A percentile compares a stretch with the other conserved stretches of the same genome.
Conservation (phyloP, 306 rosid genomes). For the Glycyrrhiza uralensis region DNA sequence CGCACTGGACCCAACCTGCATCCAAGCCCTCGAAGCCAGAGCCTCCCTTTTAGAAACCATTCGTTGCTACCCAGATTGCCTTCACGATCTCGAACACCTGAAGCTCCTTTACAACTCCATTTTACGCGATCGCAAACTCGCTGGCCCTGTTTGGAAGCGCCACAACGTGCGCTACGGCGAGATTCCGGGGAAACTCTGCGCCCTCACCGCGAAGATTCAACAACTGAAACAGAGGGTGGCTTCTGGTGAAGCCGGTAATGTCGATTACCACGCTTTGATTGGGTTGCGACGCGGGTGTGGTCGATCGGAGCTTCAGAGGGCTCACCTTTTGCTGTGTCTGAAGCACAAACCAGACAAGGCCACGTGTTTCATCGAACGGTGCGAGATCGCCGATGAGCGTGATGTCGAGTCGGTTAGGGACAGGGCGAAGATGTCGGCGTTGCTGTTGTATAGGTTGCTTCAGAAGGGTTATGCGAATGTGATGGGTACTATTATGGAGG, state of each 20-base stretch:
- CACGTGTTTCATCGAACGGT: constrained; percentile 58
- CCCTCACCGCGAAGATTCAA: constrained; percentile 53
- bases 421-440: constrained; percentile 63
- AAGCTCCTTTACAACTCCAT: constrained; percentile 82
- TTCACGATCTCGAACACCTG: constrained; percentile 85
- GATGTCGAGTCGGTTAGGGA: constrained; percentile 75
- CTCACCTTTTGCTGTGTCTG: constrained; percentile 62
- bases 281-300: constrained; percentile 87
- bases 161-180: constrained; percentile 63
- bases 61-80: constrained; percentile 67
- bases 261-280: constrained; percentile 73
- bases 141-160: constrained; percentile 80
- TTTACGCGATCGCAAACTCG: constrained; percentile 76
- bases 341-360: constrained; percentile 87
- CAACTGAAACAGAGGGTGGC: constrained; percentile 65
- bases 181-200: constrained; percentile 73
- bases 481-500: constrained; percentile 52
- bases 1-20: constrained; percentile 66
- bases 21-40: constrained; percentile 77
- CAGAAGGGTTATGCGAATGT: constrained; percentile 76
- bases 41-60: constrained; percentile 63
- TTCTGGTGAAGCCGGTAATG: constrained; percentile 60
- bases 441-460: constrained; percentile 67
- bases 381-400: constrained; percentile 61
- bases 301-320: constrained; percentile 75